Conservation (phyloP, 176 grass and related monocot genomes). For the Musa troglodytarum region DNA sequence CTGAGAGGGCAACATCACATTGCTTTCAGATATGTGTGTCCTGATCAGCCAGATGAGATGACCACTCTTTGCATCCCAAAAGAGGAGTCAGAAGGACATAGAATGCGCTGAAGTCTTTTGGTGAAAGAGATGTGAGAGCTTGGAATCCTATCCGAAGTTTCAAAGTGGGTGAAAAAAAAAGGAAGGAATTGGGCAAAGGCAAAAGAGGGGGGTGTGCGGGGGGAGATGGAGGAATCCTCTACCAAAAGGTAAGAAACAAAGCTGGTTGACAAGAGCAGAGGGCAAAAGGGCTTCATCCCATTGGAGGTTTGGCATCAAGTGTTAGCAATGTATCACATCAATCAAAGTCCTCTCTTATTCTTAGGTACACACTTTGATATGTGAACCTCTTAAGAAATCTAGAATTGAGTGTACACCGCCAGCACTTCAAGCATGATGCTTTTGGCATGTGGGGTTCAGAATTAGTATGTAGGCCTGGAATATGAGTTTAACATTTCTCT, state of each 20-base stretch:
- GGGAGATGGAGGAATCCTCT: background rate
- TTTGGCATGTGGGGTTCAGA: background rate
- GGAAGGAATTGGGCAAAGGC: too few species aligned
- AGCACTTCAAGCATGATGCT: background rate
- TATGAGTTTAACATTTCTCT: too few species aligned
- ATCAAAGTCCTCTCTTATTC: background rate
- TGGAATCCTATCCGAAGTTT: background rate
- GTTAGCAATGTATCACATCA: slow-evolving; percentile 2
- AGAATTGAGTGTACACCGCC: background rate
- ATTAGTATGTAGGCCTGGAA: background rate
- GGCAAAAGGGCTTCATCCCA: background rate
- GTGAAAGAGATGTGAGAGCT: background rate
- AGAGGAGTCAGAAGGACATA: background rate
- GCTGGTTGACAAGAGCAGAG: background rate
- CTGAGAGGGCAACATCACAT: background rate
- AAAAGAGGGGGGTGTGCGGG: too few species aligned
- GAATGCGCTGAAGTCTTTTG: background rate
- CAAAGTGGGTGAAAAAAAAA: background rate
- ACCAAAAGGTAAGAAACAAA: slow-evolving; percentile 2
- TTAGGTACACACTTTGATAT: too few species aligned
- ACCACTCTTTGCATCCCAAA: background rate
- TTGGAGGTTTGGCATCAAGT: slow-evolving; percentile 2
- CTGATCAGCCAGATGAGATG: background rate
- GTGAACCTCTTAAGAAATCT: background rate
- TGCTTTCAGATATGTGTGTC: background rate